These are phyloP conservation scores for Termitomyces sp. DNA, from an alignment of 768 basidiomycete species.

Conservation along the genomic window DNA sequence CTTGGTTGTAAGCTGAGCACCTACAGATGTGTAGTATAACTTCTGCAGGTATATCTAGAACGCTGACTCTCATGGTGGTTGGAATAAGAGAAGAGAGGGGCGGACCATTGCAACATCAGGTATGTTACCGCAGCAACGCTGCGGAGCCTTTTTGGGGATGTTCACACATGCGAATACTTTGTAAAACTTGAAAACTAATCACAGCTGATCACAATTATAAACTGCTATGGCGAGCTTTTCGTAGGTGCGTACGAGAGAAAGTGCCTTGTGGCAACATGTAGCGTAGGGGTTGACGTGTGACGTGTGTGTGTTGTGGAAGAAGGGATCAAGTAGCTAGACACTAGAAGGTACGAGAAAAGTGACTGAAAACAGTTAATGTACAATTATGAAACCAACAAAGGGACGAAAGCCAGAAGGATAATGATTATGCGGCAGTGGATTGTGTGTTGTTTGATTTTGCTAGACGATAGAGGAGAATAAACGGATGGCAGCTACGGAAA, in stretches of 20 bases:
- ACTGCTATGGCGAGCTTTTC: background rate
- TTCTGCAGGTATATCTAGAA: constrained; percentile 48
- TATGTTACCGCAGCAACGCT: background rate
- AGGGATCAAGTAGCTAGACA: background rate
- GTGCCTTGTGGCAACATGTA: background rate
- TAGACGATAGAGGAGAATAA: background rate
- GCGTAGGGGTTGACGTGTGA: constrained; percentile 8
- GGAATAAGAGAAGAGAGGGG: background rate
- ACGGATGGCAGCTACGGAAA: constrained; percentile 2
- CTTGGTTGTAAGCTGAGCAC: constrained; percentile 13
- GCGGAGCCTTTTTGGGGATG: background rate
- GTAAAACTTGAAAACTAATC: background rate
- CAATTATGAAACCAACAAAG: constrained; percentile 1
- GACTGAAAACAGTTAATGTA: constrained; percentile 5
- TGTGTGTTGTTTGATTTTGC: constrained; percentile 5
- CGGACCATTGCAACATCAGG: background rate
- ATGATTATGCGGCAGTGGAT: constrained; percentile 1
- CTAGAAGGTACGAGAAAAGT: background rate
- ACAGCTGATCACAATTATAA: background rate
- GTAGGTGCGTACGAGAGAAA: background rate
- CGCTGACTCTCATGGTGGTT: constrained; percentile 14
- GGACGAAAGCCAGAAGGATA: constrained; percentile 1
- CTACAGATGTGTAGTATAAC: constrained; percentile 53
- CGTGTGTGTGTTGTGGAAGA: background rate
- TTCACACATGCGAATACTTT: background rate